Conservation (phyloP, 2,329 filamentous ascomycete species). For the Lanzia echinophila region DNA sequence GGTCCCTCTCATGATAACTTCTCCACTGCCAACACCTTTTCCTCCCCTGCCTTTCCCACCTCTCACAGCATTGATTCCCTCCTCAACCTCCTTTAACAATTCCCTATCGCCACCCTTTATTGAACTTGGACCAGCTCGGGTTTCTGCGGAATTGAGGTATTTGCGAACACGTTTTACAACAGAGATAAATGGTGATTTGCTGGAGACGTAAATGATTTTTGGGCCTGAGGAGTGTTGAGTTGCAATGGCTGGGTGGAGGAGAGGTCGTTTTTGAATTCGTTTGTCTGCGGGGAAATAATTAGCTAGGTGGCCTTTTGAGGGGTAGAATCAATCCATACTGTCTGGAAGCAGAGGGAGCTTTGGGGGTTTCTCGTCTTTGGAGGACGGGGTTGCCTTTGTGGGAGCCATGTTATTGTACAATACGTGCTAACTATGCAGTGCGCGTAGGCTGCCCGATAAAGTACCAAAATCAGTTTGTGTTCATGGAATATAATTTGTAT, state of each 20-base stretch:
- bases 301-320: neutral
- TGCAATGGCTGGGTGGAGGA: constrained; percentile 28
- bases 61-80: constrained; percentile 9
- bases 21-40: constrained; percentile 10
- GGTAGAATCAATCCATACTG: constrained; percentile 9
- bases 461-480: no score
- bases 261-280: constrained; percentile 29
- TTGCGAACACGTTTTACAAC: constrained; percentile 27
- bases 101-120: constrained; percentile 8
- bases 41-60: constrained; percentile 14
- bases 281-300: constrained; percentile 17
- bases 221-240: constrained; percentile 16
- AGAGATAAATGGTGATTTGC: constrained; percentile 26
- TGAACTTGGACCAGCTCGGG: constrained; percentile 19
- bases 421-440: no score
- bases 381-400: neutral
- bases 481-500: no score
- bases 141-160: constrained; percentile 23
- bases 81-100: constrained; percentile 17
- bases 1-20: constrained; percentile 28
- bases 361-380: neutral
- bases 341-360: constrained; percentile 18
- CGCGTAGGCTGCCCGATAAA: no score
- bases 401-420: neutral
- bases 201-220: constrained; percentile 28